phyloP scores from a whole-genome alignment of 2,329 filamentous ascomycete genomes.

The Cercospora beticola region DNA sequence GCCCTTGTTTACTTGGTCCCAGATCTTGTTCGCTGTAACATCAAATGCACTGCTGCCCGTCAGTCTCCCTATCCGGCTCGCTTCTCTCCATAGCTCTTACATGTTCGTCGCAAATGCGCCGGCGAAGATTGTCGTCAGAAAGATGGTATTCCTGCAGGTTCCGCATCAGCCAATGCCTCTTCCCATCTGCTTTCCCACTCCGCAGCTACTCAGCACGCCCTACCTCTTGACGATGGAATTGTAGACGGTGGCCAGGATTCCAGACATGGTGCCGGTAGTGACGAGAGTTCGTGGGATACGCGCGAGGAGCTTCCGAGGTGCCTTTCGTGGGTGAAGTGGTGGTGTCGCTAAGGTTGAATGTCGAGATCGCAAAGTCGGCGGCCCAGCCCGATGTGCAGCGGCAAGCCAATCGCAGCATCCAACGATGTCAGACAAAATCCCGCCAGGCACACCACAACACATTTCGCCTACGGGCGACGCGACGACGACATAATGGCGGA shows the following conservation, averaged over 20 bases:
- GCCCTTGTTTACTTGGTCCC: constrained; percentile 88
- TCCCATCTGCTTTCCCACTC: not conserved
- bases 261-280: constrained; percentile 51
- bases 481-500: constrained; percentile 44
- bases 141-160: constrained; percentile 83
- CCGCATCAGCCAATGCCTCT: constrained; percentile 45
- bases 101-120: constrained; percentile 90
- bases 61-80: constrained; percentile 16
- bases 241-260: constrained; percentile 58
- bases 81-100: constrained; percentile 53
- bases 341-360: constrained; percentile 1
- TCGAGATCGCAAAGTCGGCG: constrained; percentile 2
- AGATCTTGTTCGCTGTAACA: constrained; percentile 75
- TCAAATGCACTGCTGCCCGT: constrained; percentile 70
- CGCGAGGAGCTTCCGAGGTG: not conserved
- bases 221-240: constrained; percentile 43
- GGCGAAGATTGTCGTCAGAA: constrained; percentile 82
- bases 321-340: not conserved
- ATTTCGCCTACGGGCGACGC: not conserved
- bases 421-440: constrained; percentile 10
- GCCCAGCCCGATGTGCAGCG: not conserved
- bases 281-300: not conserved
- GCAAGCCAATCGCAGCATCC: constrained; percentile 10
- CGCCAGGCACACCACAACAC: constrained; percentile 32
- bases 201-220: not conserved